Evolutionary conservation across 768 basidiomycete genomes (phyloP), one percentile per base, ranked within the genome.

Genomic region (Chalciporus chontae): DNA sequence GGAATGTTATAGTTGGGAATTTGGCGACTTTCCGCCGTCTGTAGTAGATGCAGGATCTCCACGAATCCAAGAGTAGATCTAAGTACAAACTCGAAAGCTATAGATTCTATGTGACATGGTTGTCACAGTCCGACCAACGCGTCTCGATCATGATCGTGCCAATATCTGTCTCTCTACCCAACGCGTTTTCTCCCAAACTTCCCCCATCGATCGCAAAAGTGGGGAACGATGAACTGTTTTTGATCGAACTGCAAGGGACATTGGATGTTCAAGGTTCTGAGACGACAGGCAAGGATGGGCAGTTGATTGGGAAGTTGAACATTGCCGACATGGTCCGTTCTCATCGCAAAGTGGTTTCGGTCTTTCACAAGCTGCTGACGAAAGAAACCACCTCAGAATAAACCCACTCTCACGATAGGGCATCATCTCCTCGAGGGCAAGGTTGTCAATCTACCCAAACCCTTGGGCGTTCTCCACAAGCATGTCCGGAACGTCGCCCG

Each of bases 371-470:
- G 27, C 32, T 45, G 14, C 46, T 54, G 46, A 51, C 41, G 47
- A 13, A 19, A 10, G 11, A 21, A 40, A 40, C 32, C 21, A 40
- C 9, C 21, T 36, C 47, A 91, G 90, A 84, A 80, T 54, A 89
- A 85, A 57, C 83, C 90, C 4, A 91, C 83, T 3, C 75, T 97
- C 6, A 67, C 76, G 47, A 87, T 97, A 51, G 94, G 94, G 11
- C 85, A 94, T 68, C 92, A 96, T 60, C 74, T 94, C 26, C 81
- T 97, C 5, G 94, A 97, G 62, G 94, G 94, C 46, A 90, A 87
- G 63, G 74, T 95, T 52, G 76, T 81, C 29, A 74, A 69, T 40
- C 75, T 97, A 7, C 70, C 85, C 2, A 94, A 90, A 63, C 92
- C 94, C 0, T 75, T 90, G 24, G 94, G 88, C 3, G 79, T 96